Conservation (phyloP, 345 rosid species). For the Eucalyptus pumila region DNA sequence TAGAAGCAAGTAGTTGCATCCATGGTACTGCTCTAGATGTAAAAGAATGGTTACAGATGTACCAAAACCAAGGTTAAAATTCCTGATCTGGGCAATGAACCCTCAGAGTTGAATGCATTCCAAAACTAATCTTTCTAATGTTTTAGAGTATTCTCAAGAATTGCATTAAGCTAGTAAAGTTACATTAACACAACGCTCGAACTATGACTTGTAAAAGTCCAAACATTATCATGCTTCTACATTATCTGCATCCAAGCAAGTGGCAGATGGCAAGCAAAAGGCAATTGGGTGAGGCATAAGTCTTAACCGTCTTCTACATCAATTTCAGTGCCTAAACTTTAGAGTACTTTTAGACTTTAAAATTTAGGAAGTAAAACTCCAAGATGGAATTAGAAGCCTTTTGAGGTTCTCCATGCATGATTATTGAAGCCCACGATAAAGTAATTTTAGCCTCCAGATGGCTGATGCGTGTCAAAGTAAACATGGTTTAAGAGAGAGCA, state of each 20-base stretch:
- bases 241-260: neutral
- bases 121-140: neutral
- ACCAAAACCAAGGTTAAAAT: neutral
- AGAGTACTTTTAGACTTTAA: neutral
- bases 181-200: neutral
- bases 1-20: neutral
- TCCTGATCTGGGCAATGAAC: neutral
- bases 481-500: neutral
- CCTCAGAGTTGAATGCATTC: neutral
- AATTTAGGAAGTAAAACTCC: neutral
- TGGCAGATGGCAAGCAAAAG: neutral
- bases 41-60: neutral
- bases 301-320: neutral
- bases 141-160: neutral
- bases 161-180: neutral
- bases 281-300: neutral
- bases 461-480: neutral
- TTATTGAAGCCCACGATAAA: neutral
- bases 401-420: neutral
- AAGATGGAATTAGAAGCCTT: neutral
- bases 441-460: neutral
- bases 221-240: neutral
- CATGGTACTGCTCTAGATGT: neutral
- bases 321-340: neutral
- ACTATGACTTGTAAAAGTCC: neutral